Evolutionary conservation across 257 asterid genomes (phyloP), one percentile per base, ranked within the genome.

Genomic region (Solanum pimpinellifolium): DNA sequence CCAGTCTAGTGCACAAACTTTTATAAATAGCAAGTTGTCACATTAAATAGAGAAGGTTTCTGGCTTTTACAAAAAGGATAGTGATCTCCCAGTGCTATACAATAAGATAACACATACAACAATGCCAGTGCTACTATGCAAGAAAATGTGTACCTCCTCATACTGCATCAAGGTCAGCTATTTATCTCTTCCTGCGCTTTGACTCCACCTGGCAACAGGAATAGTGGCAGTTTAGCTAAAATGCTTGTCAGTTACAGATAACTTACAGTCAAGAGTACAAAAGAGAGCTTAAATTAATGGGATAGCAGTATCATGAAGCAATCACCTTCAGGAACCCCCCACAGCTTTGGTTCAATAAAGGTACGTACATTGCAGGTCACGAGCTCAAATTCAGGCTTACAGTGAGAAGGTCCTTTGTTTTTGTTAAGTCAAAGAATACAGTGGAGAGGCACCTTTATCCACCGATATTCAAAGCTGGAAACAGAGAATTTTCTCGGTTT

Each of bases 131-230:
- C 87, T 86, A 47, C 46, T 14, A 85, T 35, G 74, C 87, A 86
- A 72, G 49, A 72, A 72, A 49, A 46, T 21, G 72, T 16, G 18
- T 47, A 75, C 72, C 77, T 60, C 87, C 81, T 72, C 83, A 29
- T 66, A 62, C 78, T 66, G 77, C 66, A 72, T 85, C 82, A 70
- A 44, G 27, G 29, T 72, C 83, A 47, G 47, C 44, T 47, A 35
- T 37, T 85, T 42, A 86, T 86, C 87, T 86, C 84, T 86, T 86
- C 81, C 87, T 86, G 47, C 87, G 87, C 81, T 86, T 86, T 13
- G 72, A 47, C 73, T 86, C 84, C 87, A 72, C 87, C 87, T 86
- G 31, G 27, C 37, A 70, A 47, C 14, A 9, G 68, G 66, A 80
- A 80, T 27, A 47, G 18, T 80, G 18, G 68, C 68, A 80, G 68